Evolutionary conservation across 2,329 filamentous ascomycete genomes (phyloP).

Genomic region (Xylaria sp.): DNA sequence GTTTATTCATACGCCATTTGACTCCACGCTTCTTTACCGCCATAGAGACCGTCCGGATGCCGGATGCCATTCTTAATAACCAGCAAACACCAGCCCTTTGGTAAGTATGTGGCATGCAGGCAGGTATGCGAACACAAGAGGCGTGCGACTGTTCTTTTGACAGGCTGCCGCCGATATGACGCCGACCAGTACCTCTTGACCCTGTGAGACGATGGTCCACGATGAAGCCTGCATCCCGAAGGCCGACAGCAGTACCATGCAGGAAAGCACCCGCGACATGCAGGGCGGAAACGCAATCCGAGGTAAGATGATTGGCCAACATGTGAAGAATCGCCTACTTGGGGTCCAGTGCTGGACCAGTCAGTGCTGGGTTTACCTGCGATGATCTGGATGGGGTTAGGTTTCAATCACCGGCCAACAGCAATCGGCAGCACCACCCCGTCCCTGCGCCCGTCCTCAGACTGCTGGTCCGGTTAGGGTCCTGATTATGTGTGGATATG

Average conservation of each 20-base stretch:
- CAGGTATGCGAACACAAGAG: not conserved
- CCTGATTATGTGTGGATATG: slow-evolving; percentile 1
- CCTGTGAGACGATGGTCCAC: not conserved
- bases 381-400: not conserved
- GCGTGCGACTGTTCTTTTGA: not conserved
- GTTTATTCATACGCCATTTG: not conserved
- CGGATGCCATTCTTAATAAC: no score
- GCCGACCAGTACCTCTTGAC: not conserved
- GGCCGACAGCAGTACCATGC: slow-evolving; percentile 17
- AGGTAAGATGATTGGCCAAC: slow-evolving; percentile 20
- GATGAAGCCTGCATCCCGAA: slow-evolving; percentile 13
- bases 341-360: not conserved
- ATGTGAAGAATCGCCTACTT: slow-evolving; percentile 20
- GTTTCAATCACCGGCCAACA: slow-evolving; percentile 20
- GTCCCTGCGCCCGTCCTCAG: not conserved
- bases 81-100: no score
- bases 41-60: not conserved
- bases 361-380: no score
- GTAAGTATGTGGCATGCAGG: no score
- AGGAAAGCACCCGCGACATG: slow-evolving; percentile 5
- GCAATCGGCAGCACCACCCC: not conserved
- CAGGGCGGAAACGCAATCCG: slow-evolving; percentile 18
- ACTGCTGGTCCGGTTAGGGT: slow-evolving; percentile 13
- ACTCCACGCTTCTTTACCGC: not conserved
- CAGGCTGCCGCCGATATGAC: not conserved